Evolutionary conservation across 192 early-diverging fungal genomes (phyloP).

Genomic region (Chytriomyces hyalinus): DNA sequence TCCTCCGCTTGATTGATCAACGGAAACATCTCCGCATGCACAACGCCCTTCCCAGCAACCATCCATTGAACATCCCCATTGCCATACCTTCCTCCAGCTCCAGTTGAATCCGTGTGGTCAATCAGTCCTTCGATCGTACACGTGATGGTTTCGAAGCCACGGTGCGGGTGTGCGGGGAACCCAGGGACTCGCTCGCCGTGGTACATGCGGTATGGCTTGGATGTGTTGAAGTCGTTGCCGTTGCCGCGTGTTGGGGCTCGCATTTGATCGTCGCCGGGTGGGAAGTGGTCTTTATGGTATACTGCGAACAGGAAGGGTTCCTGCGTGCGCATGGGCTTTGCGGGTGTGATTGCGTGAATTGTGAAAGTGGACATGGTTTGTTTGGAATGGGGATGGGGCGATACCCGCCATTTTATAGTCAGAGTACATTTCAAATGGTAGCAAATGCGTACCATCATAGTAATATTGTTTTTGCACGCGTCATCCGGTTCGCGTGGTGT

Average conservation of each 20-base stretch:
- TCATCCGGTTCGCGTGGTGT: too few species aligned
- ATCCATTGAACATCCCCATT: constrained; percentile 69
- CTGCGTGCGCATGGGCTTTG: constrained; percentile 14
- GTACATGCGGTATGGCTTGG: constrained; percentile 13
- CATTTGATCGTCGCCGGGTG: constrained; percentile 36
- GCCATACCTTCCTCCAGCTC: constrained; percentile 52
- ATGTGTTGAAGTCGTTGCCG: constrained; percentile 31
- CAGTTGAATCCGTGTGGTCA: constrained; percentile 65
- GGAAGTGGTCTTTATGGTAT: constrained; percentile 44
- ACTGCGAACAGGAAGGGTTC: constrained; percentile 47
- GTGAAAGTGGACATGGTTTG: background rate
- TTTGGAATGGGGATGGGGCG: background rate
- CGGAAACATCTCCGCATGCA: constrained; percentile 47
- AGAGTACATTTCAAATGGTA: too few species aligned
- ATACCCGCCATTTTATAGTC: too few species aligned
- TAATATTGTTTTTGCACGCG: too few species aligned
- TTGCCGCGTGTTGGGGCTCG: constrained; percentile 35
- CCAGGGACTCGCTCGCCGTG: constrained; percentile 23
- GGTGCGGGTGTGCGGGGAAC: constrained; percentile 38
- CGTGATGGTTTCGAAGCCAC: constrained; percentile 73
- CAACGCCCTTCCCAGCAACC: constrained; percentile 69
- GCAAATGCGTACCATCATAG: too few species aligned
- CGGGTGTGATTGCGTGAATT: background rate
- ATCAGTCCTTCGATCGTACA: constrained; percentile 65
- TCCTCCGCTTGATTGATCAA: background rate